Evolutionary conservation across 2,329 filamentous ascomycete genomes (phyloP).

Genomic region (Pseudogymnoascus sp.): DNA sequence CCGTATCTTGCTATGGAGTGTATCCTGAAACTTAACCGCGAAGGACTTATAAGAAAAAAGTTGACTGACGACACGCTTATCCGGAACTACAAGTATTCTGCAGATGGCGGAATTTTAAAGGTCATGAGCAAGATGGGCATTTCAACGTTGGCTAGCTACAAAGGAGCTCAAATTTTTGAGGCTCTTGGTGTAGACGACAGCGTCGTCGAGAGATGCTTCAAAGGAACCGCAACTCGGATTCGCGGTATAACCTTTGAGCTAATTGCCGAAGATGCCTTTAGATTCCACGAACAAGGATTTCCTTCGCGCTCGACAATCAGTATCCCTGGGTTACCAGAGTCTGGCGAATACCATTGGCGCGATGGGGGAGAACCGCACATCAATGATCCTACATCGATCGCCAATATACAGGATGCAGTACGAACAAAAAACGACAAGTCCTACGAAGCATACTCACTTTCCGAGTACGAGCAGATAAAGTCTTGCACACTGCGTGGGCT

Average conservation of each 20-base stretch:
- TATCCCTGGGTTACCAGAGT: slow-evolving; percentile 75
- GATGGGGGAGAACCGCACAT: slow-evolving; percentile 92
- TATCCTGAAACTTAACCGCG: slow-evolving; percentile 91
- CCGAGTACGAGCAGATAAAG: slow-evolving; percentile 94
- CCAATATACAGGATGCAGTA: slow-evolving; percentile 93
- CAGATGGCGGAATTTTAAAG: slow-evolving; percentile 91
- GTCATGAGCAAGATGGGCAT: slow-evolving; percentile 99
- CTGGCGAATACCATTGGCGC: slow-evolving; percentile 96
- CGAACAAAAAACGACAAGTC: slow-evolving; percentile 97
- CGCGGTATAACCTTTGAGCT: slow-evolving; percentile 88
- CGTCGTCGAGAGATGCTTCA: slow-evolving; percentile 91
- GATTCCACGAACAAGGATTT: slow-evolving; percentile 89
- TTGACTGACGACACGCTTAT: slow-evolving; percentile 74
- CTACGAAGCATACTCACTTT: slow-evolving; percentile 89
- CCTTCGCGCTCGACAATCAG: slow-evolving; percentile 69
- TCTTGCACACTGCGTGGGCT: slow-evolving; percentile 89
- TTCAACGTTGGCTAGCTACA: slow-evolving; percentile 90
- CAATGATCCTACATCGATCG: slow-evolving; percentile 90
- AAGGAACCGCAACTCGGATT: slow-evolving; percentile 87
- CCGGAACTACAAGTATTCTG: slow-evolving; percentile 93
- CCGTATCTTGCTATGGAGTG: slow-evolving; percentile 94
- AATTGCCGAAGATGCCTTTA: slow-evolving; percentile 89
- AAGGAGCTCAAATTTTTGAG: slow-evolving; percentile 96
- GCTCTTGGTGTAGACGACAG: slow-evolving; percentile 85
- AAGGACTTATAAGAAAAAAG: slow-evolving; percentile 87